phyloP scores from a whole-genome alignment of 805 yeast genomes.

The Candida parachauliodes region DNA sequence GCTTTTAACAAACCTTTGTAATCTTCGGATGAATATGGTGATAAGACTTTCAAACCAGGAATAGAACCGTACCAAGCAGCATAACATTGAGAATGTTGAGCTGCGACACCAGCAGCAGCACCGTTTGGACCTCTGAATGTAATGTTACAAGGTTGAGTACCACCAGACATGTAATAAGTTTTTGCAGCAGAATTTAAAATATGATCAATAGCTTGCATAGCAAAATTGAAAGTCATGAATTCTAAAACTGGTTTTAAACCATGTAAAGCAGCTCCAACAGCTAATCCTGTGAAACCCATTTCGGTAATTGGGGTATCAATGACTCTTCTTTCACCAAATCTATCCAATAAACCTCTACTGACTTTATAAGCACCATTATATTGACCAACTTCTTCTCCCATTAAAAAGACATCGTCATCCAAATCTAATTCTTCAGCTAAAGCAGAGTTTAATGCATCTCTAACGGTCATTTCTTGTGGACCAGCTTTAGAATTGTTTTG shows the following conservation, averaged over 20 bases:
- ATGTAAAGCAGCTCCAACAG: constrained; percentile 94
- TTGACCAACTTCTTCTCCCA: constrained; percentile 99
- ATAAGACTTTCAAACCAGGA: constrained; percentile 95
- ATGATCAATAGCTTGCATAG: constrained; percentile 99
- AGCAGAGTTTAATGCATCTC: constrained; percentile 95
- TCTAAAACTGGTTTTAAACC: constrained; percentile 96
- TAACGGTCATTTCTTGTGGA: constrained; percentile 72
- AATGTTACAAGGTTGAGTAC: constrained; percentile 94
- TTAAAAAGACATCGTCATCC: constrained; percentile 87
- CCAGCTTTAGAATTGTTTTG: constrained; percentile 49
- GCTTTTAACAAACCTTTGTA: constrained; percentile 94
- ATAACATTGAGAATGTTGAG: constrained; percentile 98
- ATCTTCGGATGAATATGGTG: constrained; percentile 95
- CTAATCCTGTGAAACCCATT: constrained; percentile 96
- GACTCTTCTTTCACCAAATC: constrained; percentile 91
- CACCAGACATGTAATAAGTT: constrained; percentile 99
- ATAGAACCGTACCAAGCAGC: constrained; percentile 97
- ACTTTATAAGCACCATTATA: constrained; percentile 99
- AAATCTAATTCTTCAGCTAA: constrained; percentile 96
- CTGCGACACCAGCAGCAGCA: constrained; percentile 99
- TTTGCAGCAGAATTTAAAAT: constrained; percentile 98
- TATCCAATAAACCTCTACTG: constrained; percentile 90
- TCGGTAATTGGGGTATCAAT: constrained; percentile 98
- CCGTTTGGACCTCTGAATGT: constrained; percentile 99
- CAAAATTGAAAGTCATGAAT: constrained; percentile 98